These are phyloP conservation scores for Eremochloa ophiuroides DNA, from an alignment of 176 grass and related monocot genomes.

Conservation along the genomic window DNA sequence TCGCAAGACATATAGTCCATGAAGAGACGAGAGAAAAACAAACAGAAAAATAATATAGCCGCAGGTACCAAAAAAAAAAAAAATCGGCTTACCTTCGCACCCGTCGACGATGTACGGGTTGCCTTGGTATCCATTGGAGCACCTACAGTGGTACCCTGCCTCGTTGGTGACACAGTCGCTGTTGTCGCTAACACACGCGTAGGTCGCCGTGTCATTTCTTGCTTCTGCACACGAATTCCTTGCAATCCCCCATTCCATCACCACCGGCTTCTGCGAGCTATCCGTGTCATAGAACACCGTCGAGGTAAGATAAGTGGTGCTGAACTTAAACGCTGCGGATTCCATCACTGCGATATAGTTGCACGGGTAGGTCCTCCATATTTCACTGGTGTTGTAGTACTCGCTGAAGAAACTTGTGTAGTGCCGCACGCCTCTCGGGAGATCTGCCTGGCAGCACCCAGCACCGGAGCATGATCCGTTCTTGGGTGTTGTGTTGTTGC, in stretches of 20 bases:
- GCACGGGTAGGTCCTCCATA: neutral
- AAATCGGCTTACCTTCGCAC: no score
- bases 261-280: neutral
- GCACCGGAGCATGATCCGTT: neutral
- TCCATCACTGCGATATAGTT: neutral
- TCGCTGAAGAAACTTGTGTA: no score
- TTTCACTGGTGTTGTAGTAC: no score
- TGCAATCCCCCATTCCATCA: constrained; percentile 21
- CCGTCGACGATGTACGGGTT: no score
- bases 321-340: neutral
- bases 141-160: neutral
- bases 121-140: neutral
- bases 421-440: neutral
- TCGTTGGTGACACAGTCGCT: neutral
- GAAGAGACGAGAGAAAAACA: no score
- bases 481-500: no score
- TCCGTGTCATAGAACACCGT: neutral
- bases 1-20: no score
- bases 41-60: no score
- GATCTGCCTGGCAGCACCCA: neutral
- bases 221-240: neutral
- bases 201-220: neutral
- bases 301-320: constrained; percentile 7
- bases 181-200: neutral
- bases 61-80: no score